These are phyloP conservation scores for Musa beccarii DNA, from an alignment of 176 grass and related monocot genomes.

Conservation along the genomic window DNA sequence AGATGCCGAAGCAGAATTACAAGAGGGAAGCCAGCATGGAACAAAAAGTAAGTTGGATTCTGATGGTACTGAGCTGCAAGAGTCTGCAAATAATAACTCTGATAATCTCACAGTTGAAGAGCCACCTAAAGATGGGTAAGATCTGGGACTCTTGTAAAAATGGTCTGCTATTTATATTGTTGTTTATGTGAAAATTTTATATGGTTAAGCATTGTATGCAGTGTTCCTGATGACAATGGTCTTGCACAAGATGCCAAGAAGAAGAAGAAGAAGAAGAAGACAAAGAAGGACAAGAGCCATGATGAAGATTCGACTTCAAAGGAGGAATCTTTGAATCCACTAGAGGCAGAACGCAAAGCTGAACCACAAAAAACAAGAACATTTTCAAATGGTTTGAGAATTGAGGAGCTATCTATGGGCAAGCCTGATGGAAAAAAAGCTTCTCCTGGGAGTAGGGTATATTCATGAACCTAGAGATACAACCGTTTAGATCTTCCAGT, in stretches of 20 bases:
- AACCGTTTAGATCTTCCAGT: neutral
- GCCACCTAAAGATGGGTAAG: neutral
- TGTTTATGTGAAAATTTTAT: neutral
- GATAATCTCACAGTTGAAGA: neutral
- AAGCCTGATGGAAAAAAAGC: slow-evolving; percentile 82
- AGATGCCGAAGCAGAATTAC: neutral
- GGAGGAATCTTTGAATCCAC: slow-evolving; percentile 22
- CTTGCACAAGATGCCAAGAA: slow-evolving; percentile 26
- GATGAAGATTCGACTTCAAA: slow-evolving; percentile 19
- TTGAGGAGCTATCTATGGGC: slow-evolving; percentile 62
- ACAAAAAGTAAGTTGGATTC: neutral
- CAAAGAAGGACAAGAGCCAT: slow-evolving; percentile 65
- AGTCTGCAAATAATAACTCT: neutral
- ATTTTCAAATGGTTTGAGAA: slow-evolving; percentile 68
- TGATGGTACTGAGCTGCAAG: neutral
- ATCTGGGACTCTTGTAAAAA: neutral
- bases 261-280: slow-evolving; percentile 35
- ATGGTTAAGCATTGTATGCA: neutral
- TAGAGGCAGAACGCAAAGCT: slow-evolving; percentile 28
- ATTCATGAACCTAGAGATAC: neutral
- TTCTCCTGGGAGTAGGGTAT: slow-evolving; percentile 56
- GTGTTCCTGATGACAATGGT: slow-evolving; percentile 1
- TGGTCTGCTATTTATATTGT: neutral
- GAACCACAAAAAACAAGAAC: slow-evolving; percentile 39
- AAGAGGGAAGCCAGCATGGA: neutral